These are phyloP conservation scores for Pythium sp. DNA, from an alignment of 352 stramenopile genomes.

Conservation along the genomic window DNA sequence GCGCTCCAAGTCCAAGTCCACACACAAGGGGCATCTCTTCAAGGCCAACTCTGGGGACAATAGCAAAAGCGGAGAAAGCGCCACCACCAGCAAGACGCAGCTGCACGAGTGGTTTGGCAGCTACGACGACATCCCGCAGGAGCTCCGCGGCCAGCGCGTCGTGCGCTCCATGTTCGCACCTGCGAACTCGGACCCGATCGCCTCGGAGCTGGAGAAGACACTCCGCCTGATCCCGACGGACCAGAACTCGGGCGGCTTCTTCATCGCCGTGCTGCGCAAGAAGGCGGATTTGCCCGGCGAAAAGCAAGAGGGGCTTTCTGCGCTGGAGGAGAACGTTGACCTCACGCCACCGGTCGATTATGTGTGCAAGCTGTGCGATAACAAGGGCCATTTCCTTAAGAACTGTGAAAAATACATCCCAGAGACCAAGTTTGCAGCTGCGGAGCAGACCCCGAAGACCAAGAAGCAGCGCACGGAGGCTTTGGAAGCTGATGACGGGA, in stretches of 20 bases:
- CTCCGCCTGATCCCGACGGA: slow-evolving; percentile 96
- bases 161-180: slow-evolving; percentile 86
- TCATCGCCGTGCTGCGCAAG: slow-evolving; percentile 96
- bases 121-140: slow-evolving; percentile 55
- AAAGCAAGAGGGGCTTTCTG: slow-evolving; percentile 44
- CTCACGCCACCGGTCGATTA: slow-evolving; percentile 53
- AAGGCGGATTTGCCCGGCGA: slow-evolving; percentile 50
- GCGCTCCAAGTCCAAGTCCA: slow-evolving; percentile 87
- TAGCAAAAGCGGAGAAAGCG: slow-evolving; percentile 8
- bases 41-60: slow-evolving; percentile 21
- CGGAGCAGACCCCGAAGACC: slow-evolving; percentile 29
- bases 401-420: slow-evolving; percentile 59
- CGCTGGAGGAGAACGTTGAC: slow-evolving; percentile 43
- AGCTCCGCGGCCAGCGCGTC: slow-evolving; percentile 65
- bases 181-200: slow-evolving; percentile 22
- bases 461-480: slow-evolving; percentile 47
- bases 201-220: slow-evolving; percentile 82
- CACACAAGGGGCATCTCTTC: slow-evolving; percentile 76
- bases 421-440: slow-evolving; percentile 34
- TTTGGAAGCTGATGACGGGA: neutral
- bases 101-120: slow-evolving; percentile 79
- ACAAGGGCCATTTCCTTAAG: slow-evolving; percentile 75
- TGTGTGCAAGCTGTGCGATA: slow-evolving; percentile 71
- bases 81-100: neutral
- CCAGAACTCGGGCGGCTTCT: slow-evolving; percentile 98